A percentile compares a stretch with the other conserved stretches of the same genome.
These are phyloP conservation scores for Talaromyces liani DNA, from an alignment of 495 filamentous ascomycete genomes.

Conservation along the genomic window DNA sequence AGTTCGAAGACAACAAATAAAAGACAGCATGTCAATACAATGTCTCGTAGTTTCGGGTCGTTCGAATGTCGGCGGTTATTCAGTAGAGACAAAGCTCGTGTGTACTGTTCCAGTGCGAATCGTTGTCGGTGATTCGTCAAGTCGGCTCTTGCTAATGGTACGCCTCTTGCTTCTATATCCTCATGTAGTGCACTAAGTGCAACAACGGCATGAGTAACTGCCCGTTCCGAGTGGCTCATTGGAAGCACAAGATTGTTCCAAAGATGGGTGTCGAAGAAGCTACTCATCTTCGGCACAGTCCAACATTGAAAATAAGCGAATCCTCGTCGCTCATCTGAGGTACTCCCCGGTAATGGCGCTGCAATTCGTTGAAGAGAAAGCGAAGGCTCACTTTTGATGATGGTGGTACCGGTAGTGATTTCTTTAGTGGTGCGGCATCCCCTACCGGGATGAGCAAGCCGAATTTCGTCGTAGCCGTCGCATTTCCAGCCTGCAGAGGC, in stretches of 20 bases:
- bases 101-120: constrained; percentile 17
- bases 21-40: constrained; percentile 17
- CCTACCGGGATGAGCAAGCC: constrained; percentile 4
- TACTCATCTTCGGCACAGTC: constrained; percentile 34
- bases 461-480: constrained; percentile 18
- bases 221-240: constrained; percentile 34
- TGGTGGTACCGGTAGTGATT: background rate
- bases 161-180: constrained; percentile 13
- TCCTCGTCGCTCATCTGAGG: constrained; percentile 13
- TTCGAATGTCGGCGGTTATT: constrained; percentile 12
- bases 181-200: constrained; percentile 40
- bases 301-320: constrained; percentile 32
- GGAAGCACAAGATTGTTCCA: constrained; percentile 44
- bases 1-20: constrained; percentile 18
- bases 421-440: background rate
- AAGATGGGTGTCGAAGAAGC: constrained; percentile 34
- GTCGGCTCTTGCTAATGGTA: constrained; percentile 11
- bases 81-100: constrained; percentile 11
- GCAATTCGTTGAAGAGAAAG: background rate
- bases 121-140: constrained; percentile 12
- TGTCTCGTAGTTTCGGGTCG: constrained; percentile 15
- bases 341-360: background rate
- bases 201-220: constrained; percentile 44
- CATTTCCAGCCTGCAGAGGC: constrained; percentile 14
- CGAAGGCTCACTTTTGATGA: background rate